phyloP scores from a whole-genome alignment of 176 grass and related monocot genomes.

The Hsuehochloa calcarea region DNA sequence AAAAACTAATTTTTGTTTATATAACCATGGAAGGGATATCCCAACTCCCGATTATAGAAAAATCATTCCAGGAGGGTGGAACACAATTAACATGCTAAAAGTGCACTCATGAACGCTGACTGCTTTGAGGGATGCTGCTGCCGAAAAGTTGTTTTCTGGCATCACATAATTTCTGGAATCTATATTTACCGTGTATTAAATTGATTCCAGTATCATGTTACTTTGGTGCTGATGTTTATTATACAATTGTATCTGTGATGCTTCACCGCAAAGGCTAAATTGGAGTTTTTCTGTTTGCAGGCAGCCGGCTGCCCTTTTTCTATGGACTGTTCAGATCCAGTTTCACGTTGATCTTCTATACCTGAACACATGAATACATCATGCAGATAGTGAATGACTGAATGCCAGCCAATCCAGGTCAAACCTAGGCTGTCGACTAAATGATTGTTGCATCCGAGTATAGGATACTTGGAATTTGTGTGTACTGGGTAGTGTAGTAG shows the following conservation, averaged over 20 bases:
- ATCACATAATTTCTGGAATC: neutral
- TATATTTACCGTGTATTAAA: neutral
- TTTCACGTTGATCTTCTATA: neutral
- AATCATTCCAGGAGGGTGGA: neutral
- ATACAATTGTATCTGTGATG: neutral
- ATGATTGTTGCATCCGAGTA: neutral
- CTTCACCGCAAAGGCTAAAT: neutral
- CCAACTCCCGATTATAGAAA: neutral
- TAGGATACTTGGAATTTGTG: neutral
- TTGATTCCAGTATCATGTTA: neutral
- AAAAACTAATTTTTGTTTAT: neutral
- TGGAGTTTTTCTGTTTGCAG: conserved; percentile 1
- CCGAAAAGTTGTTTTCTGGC: neutral
- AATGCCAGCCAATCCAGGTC: neutral
- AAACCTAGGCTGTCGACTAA: neutral
- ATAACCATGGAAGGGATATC: neutral
- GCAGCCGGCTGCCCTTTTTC: neutral
- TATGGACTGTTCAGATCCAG: neutral
- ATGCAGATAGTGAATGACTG: neutral
- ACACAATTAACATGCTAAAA: neutral
- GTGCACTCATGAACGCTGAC: neutral
- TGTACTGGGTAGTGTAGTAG: neutral
- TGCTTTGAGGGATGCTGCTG: conserved; percentile 10
- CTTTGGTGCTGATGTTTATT: neutral
- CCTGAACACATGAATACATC: neutral